Evolutionary conservation across 129 eudicot species (phyloP).

Genomic region (Centella asiatica): DNA sequence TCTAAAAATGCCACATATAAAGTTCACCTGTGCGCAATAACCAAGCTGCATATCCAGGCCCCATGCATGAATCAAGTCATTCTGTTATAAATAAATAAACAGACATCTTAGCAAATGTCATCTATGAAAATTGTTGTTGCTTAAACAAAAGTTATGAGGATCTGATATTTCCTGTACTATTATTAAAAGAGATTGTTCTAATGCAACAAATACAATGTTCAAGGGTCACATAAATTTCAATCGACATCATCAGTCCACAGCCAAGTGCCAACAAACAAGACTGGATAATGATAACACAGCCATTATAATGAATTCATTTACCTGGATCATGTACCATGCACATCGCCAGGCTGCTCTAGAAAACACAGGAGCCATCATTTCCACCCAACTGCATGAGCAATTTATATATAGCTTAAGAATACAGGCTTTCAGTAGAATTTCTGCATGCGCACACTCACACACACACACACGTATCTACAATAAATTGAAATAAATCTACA

Average conservation of each 20-base stretch:
- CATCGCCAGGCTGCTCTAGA: conserved; percentile 83
- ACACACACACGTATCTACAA: too few relatives aligned
- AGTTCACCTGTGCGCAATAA: conserved; percentile 83
- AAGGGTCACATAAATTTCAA: neutral
- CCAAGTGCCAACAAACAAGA: neutral
- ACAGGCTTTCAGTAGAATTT: too few relatives aligned
- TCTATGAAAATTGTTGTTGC: neutral
- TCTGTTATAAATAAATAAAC: conserved; percentile 32
- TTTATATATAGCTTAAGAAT: too few relatives aligned
- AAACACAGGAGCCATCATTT: conserved; percentile 93
- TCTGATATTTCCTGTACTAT: neutral
- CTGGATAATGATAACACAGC: neutral
- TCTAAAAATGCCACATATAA: neutral
- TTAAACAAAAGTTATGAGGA: too few relatives aligned
- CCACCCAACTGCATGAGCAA: conserved; percentile 78
- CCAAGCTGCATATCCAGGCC: conserved; percentile 90
- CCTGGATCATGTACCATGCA: conserved; percentile 81
- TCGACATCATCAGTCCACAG: neutral
- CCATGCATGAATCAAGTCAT: conserved; percentile 93
- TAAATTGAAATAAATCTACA: too few relatives aligned
- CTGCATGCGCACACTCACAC: too few relatives aligned
- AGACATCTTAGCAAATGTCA: neutral
- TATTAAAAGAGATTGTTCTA: too few relatives aligned
- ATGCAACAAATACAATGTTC: too few relatives aligned
- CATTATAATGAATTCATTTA: neutral